These are phyloP conservation scores for Rubia tinctorum DNA, from an alignment of 305 asterid species.

Conservation along the genomic window DNA sequence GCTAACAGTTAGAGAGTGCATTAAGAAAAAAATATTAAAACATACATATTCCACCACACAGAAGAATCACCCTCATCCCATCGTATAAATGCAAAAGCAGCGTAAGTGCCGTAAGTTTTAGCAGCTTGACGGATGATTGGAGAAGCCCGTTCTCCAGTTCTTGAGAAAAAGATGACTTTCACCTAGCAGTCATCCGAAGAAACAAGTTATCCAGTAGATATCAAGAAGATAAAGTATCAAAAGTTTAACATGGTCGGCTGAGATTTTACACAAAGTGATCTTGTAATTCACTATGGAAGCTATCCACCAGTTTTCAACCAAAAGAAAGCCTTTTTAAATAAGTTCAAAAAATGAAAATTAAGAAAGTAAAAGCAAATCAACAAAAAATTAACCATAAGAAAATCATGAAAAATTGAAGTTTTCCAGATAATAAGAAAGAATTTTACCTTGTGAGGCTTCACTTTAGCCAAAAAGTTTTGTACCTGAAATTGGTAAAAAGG, in stretches of 20 bases:
- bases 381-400: not conserved
- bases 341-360: not conserved
- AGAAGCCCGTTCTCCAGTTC: slow-evolving; percentile 94
- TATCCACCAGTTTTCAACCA: not conserved
- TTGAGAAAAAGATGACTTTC: slow-evolving; percentile 85
- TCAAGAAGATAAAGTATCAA: not conserved
- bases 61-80: slow-evolving; percentile 87
- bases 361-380: not conserved
- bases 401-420: not conserved
- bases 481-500: slow-evolving; percentile 45
- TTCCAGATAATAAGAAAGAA: not conserved
- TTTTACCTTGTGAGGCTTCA: slow-evolving; percentile 89
- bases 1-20: not conserved
- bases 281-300: not conserved
- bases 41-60: slow-evolving; percentile 92
- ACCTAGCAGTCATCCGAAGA: slow-evolving; percentile 48
- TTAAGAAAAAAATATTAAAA: slow-evolving; percentile 12
- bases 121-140: slow-evolving; percentile 93
- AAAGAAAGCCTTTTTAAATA: not conserved
- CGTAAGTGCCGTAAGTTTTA: slow-evolving; percentile 59
- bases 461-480: slow-evolving; percentile 70
- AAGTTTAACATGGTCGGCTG: slow-evolving; percentile 1
- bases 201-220: not conserved
- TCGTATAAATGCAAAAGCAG: slow-evolving; percentile 68
- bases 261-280: not conserved